phyloP scores from a whole-genome alignment of 495 filamentous ascomycete species.

The Aspergillus mulundensis region DNA sequence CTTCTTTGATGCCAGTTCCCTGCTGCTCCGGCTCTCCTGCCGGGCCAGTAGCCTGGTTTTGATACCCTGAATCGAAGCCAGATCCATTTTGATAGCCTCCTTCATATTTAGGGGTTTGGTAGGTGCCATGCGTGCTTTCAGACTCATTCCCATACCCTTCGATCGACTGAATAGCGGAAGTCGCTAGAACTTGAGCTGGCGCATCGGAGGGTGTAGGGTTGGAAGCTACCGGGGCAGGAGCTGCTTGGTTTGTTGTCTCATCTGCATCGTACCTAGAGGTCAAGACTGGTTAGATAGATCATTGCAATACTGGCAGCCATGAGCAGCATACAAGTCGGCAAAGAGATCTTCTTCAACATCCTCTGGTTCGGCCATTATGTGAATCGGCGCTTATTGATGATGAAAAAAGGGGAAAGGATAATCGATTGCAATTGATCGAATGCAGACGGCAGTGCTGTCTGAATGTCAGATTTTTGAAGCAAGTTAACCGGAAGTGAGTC shows the following conservation, averaged over 20 bases:
- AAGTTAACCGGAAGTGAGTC: background rate
- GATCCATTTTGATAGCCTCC: conserved; percentile 62
- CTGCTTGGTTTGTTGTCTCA: conserved; percentile 49
- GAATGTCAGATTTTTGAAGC: background rate
- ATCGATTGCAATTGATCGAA: background rate
- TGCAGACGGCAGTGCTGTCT: background rate
- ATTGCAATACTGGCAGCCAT: background rate
- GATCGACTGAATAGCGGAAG: conserved; percentile 23
- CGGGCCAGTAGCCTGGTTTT: conserved; percentile 26
- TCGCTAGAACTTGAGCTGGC: conserved; percentile 21
- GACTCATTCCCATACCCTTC: conserved; percentile 42
- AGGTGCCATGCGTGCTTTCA: conserved; percentile 26
- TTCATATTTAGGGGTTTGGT: conserved; percentile 44
- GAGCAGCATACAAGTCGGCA: conserved; percentile 78
- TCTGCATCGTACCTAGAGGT: conserved; percentile 79
- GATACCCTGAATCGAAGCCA: conserved; percentile 49
- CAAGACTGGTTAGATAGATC: conserved; percentile 2
- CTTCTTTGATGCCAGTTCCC: conserved; percentile 85
- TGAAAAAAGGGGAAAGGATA: background rate
- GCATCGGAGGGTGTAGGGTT: conserved; percentile 21
- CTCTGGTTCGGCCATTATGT: conserved; percentile 75
- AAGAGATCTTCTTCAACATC: conserved; percentile 97
- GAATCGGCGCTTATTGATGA: background rate
- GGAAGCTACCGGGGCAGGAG: conserved; percentile 28
- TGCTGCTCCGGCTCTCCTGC: conserved; percentile 32